phyloP scores from a whole-genome alignment of 129 eudicot species.

The Sambucus nigra region DNA sequence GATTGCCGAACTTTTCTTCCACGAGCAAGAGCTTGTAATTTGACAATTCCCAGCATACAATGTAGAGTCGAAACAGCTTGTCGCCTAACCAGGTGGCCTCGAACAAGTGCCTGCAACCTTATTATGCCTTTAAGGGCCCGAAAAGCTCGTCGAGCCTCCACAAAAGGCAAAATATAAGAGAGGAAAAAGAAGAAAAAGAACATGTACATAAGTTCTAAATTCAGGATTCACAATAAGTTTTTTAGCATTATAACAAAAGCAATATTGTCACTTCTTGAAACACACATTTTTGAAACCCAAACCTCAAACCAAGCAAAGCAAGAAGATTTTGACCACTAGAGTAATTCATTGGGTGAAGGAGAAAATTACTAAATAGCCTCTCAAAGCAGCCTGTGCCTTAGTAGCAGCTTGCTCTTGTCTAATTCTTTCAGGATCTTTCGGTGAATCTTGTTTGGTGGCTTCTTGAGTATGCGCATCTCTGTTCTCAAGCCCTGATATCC shows the following conservation, averaged over 20 bases:
- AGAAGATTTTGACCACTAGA: too few species aligned
- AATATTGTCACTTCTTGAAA: too few species aligned
- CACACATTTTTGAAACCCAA: too few species aligned
- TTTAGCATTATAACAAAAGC: too few species aligned
- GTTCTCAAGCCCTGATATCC: slow-evolving; percentile 7
- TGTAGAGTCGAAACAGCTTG: slow-evolving; percentile 52
- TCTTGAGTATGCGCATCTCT: background rate
- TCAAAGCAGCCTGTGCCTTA: slow-evolving; percentile 39
- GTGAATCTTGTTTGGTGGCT: slow-evolving; percentile 5
- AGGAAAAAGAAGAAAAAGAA: background rate
- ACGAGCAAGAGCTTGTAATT: slow-evolving; percentile 49
- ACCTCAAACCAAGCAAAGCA: too few species aligned
- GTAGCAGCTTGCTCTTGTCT: slow-evolving; percentile 42
- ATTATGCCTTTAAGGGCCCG: slow-evolving; percentile 35
- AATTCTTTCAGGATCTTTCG: slow-evolving; percentile 21
- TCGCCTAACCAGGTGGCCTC: slow-evolving; percentile 59
- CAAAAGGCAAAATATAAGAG: background rate
- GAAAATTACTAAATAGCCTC: slow-evolving; percentile 44
- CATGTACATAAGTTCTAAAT: background rate
- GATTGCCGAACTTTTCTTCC: slow-evolving; percentile 37
- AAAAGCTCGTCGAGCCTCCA: slow-evolving; percentile 52
- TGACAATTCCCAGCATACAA: slow-evolving; percentile 38
- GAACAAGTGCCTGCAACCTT: slow-evolving; percentile 50
- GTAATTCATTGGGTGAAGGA: too few species aligned
- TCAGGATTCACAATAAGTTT: too few species aligned